phyloP scores from a whole-genome alignment of 2,329 filamentous ascomycete species.

The Ophiostoma ips region DNA sequence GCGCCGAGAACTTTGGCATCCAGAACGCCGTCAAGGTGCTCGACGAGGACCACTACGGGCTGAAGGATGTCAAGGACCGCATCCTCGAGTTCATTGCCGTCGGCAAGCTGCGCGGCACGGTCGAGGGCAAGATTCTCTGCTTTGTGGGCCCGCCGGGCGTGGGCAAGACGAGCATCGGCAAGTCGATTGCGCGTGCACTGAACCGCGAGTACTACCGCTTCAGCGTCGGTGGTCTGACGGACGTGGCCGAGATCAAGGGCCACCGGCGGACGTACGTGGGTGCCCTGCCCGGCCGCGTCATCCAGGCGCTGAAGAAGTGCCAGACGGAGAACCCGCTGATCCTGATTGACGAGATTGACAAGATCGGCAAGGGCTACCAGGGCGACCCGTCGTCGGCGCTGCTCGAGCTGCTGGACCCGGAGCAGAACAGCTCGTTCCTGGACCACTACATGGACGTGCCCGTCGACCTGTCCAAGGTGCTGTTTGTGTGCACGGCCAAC shows the following conservation, averaged over 20 bases:
- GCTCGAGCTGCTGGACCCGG: slow-evolving; percentile 84
- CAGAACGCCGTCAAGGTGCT: slow-evolving; percentile 78
- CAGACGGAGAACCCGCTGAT: slow-evolving; percentile 97
- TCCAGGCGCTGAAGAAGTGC: slow-evolving; percentile 96
- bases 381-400: slow-evolving; percentile 91
- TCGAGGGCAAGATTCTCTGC: slow-evolving; percentile 96
- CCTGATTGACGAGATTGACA: slow-evolving; percentile 94
- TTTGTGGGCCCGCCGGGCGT: slow-evolving; percentile 96
- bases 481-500: slow-evolving; percentile 98
- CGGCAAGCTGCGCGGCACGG: slow-evolving; percentile 88
- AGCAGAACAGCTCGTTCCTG: slow-evolving; percentile 93
- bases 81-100: slow-evolving; percentile 98
- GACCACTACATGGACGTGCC: slow-evolving; percentile 99
- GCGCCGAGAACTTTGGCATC: slow-evolving; percentile 93
- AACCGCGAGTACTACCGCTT: slow-evolving; percentile 97
- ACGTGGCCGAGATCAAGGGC: slow-evolving; percentile 98
- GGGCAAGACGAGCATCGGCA: slow-evolving; percentile 97
- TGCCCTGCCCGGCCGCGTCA: slow-evolving; percentile 87
- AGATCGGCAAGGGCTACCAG: slow-evolving; percentile 92
- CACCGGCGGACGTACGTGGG: slow-evolving; percentile 94
- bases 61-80: slow-evolving; percentile 97
- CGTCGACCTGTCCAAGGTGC: slow-evolving; percentile 89
- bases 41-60: slow-evolving; percentile 90
- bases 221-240: slow-evolving; percentile 89
- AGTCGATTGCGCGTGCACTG: slow-evolving; percentile 87